These are phyloP conservation scores for Blastocystis sp. DNA, from an alignment of 352 stramenopile species.

Conservation along the genomic window DNA sequence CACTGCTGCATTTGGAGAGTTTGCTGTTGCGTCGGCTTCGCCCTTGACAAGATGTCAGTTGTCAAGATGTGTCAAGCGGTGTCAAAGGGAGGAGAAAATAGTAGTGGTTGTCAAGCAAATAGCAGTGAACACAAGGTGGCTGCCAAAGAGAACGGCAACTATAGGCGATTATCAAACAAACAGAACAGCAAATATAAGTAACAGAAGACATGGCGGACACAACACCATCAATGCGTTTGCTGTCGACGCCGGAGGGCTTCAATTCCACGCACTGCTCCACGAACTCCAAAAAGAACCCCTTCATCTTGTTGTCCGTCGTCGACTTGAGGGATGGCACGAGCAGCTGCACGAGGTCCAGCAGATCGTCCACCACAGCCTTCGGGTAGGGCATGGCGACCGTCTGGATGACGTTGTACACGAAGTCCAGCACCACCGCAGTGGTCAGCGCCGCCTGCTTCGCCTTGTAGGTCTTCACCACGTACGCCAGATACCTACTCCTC, in stretches of 20 bases:
- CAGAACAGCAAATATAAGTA: constrained; percentile 35
- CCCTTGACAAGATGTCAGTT: constrained; percentile 62
- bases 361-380: constrained; percentile 18
- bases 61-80: not conserved
- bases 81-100: too few species aligned
- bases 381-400: constrained; percentile 39
- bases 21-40: not conserved
- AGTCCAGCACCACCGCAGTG: constrained; percentile 17
- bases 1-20: not conserved
- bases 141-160: constrained; percentile 24
- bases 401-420: constrained; percentile 18
- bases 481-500: constrained; percentile 10
- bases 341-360: not conserved
- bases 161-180: constrained; percentile 51
- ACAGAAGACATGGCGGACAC: constrained; percentile 32
- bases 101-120: too few species aligned
- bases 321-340: not conserved
- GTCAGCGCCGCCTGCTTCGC: not conserved
- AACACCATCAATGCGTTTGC: not conserved
- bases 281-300: constrained; percentile 51
- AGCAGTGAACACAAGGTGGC: too few species aligned
- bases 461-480: constrained; percentile 1
- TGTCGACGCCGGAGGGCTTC: constrained; percentile 28
- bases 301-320: constrained; percentile 46
- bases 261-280: constrained; percentile 37